Percentiles rank a stretch among this genome's conserved stretches.
phyloP scores from a whole-genome alignment of 192 early-diverging fungal genomes.

The Coemansia sp. region DNA sequence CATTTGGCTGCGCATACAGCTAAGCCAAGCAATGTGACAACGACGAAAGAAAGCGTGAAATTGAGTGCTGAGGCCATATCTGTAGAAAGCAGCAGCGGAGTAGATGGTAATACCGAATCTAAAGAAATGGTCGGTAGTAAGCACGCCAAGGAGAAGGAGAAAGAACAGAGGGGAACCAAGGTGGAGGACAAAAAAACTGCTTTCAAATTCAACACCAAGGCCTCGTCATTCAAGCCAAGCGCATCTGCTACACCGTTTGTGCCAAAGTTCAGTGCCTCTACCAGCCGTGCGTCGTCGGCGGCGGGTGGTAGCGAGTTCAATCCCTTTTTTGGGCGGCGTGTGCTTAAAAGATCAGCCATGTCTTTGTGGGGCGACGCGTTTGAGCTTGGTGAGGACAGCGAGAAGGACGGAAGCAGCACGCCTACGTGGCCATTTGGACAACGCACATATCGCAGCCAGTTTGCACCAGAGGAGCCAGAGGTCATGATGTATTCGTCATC shows the following conservation, averaged over 20 bases:
- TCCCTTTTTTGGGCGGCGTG: conserved; percentile 48
- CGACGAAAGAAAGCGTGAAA: neutral
- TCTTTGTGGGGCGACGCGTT: conserved; percentile 45
- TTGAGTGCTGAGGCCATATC: neutral
- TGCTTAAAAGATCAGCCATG: conserved; percentile 29
- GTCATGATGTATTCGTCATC: conserved; percentile 42
- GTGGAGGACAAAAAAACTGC: conserved; percentile 25
- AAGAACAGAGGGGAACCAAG: conserved; percentile 5
- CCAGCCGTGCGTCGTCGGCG: conserved; percentile 39
- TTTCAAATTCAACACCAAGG: conserved; percentile 75
- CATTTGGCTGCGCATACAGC: neutral
- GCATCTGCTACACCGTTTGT: conserved; percentile 68
- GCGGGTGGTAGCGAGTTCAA: conserved; percentile 40
- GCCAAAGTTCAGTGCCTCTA: conserved; percentile 57
- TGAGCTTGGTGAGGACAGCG: conserved; percentile 10
- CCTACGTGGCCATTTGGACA: conserved; percentile 53
- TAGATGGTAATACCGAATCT: neutral
- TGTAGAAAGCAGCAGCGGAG: neutral
- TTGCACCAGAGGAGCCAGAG: conserved; percentile 39
- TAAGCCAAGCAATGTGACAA: neutral
- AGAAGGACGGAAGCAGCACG: conserved; percentile 13
- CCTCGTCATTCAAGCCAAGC: conserved; percentile 77
- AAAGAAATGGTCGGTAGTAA: neutral
- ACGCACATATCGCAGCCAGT: conserved; percentile 53
- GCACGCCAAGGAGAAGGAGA: neutral